Percentiles rank a stretch among this genome's conserved stretches.
Evolutionary conservation across 2,329 filamentous ascomycete species (phyloP).

Genomic region (Fusarium decemcellulare): DNA sequence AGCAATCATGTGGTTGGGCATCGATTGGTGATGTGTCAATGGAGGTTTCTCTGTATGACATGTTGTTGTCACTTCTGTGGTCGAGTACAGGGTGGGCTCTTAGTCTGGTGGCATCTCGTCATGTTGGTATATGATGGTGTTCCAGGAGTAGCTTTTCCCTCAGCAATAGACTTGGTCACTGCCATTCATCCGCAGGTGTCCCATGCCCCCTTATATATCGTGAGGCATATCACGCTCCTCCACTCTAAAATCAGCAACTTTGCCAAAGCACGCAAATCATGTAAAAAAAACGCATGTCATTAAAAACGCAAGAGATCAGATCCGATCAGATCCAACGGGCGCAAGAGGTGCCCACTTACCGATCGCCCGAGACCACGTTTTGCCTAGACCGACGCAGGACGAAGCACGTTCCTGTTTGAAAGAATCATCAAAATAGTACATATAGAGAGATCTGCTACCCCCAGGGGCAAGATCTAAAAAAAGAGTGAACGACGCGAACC

Average conservation of each 20-base stretch:
- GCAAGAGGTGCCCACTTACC: constrained; percentile 39
- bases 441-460: not conserved
- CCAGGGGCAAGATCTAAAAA: constrained; percentile 9
- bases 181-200: not conserved
- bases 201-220: not conserved
- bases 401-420: constrained; percentile 6
- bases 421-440: constrained; percentile 16
- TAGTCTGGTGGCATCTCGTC: not conserved
- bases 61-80: not conserved
- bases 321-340: constrained; percentile 38
- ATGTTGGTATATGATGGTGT: not conserved
- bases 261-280: constrained; percentile 17
- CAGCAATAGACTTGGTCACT: not conserved
- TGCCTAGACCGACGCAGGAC: constrained; percentile 3
- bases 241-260: constrained; percentile 12
- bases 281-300: constrained; percentile 19
- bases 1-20: not conserved
- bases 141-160: constrained; percentile 3
- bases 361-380: constrained; percentile 36
- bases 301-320: constrained; percentile 27
- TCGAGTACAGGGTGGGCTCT: constrained; percentile 8
- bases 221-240: not conserved
- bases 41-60: not conserved
- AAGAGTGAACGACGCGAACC: not conserved
- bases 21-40: not conserved